Base-by-base conservation (phyloP, 2,329 filamentous ascomycete genomes). In the Colletotrichum orbiculare region DNA sequence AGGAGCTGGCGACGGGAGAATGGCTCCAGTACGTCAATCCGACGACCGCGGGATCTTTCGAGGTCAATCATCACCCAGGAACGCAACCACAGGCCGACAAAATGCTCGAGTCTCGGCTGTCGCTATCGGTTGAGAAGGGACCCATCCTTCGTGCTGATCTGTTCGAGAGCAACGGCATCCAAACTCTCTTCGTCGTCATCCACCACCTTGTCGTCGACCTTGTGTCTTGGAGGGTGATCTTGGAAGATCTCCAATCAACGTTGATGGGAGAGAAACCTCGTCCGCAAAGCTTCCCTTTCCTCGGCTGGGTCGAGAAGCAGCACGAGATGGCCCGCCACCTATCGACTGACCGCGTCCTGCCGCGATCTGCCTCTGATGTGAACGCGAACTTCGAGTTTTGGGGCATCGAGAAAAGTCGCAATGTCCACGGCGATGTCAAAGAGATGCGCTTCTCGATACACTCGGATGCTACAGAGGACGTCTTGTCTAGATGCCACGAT, bases 141-240 rank as follows among this genome's bases (percentile, higher is more conserved):
- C 70, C 70, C 9, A 4, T 72, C 13, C 43, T 72, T 9, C 60
- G 64, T 8, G 70, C 55, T 15, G 63, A 66, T 15, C 34, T 70
- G 15, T 67, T 72, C 10, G 62, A 69, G n/a, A 17, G 39, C 1
- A 10, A 13, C 1, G 60, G 60, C 4, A 34, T 68, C 8, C 75
- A 75, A 39, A 47, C 70, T 2, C 50, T 78, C 0, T 76, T 74
- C 6, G 54, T 81, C 8, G 69, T 73, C 7, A 74, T 72, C 2
- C 77, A 79, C 12, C 78, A 80, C 59, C 69, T 79, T 0, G 73
- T 78, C 1, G 74, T 83, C 13, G 81, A 83, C 55, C 69, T 83
- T 4, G 79, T 83, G 1, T 81, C 80, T 0, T 84, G 82, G 82
- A 73, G 79, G 8, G 73, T 81, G 3, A 71, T 83, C 2, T 68